phyloP scores from a whole-genome alignment of 495 filamentous ascomycete species.

The Pyronema omphalodes region DNA sequence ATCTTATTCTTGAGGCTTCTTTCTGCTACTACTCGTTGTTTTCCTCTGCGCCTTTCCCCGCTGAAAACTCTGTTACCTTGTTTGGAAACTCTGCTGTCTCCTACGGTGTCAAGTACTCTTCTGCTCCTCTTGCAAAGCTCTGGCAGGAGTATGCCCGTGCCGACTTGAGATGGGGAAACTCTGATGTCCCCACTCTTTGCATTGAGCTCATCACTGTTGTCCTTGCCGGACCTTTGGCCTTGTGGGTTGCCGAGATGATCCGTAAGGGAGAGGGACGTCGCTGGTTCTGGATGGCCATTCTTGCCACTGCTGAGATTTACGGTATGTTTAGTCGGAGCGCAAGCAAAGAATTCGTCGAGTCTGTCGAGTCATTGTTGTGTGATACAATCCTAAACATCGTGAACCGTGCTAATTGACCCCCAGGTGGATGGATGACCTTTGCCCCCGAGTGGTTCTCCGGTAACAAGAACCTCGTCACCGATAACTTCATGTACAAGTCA shows the following conservation, averaged over 20 bases:
- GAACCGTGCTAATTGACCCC: conserved; percentile 10
- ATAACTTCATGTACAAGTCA: conserved; percentile 63
- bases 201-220: conserved; percentile 77
- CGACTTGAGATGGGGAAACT: conserved; percentile 62
- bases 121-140: conserved; percentile 43
- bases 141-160: conserved; percentile 93
- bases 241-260: conserved; percentile 51
- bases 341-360: background rate
- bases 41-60: conserved; percentile 34
- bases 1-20: conserved; percentile 71
- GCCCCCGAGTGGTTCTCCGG: conserved; percentile 80
- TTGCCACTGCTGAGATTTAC: conserved; percentile 90
- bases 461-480: conserved; percentile 54
- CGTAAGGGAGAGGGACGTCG: conserved; percentile 37
- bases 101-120: conserved; percentile 57
- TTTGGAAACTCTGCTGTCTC: conserved; percentile 30
- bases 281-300: conserved; percentile 49
- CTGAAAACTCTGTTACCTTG: conserved; percentile 22
- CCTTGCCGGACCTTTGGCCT: conserved; percentile 51
- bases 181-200: conserved; percentile 59
- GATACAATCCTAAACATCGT: background rate
- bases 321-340: conserved; percentile 26
- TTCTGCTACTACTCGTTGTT: conserved; percentile 90
- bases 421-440: conserved; percentile 74
- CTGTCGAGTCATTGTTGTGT: background rate